phyloP scores from a whole-genome alignment of 306 rosid species.

The Ceratonia siliqua region DNA sequence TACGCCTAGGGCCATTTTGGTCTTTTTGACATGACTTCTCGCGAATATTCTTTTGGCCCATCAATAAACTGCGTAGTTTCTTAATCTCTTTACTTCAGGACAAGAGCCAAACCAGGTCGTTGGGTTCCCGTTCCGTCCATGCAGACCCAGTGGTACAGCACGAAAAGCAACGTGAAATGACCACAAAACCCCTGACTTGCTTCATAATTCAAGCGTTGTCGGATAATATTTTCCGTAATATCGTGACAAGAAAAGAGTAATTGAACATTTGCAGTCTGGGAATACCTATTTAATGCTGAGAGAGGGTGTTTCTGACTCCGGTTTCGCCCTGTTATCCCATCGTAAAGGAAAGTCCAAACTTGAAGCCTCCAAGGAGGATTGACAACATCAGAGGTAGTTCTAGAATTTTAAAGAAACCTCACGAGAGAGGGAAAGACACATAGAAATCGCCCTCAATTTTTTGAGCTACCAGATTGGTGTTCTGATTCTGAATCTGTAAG shows the following conservation, averaged over 20 bases:
- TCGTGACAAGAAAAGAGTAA: conserved; percentile 20
- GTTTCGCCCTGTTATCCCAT: conserved; percentile 34
- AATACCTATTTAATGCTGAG: conserved; percentile 44
- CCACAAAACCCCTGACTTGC: conserved; percentile 33
- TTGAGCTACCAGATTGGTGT: conserved; percentile 41
- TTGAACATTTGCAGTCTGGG: conserved; percentile 26
- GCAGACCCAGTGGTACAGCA: background rate
- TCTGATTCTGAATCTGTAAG: conserved; percentile 47
- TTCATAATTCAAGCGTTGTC: background rate
- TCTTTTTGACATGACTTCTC: background rate
- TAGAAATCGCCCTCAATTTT: conserved; percentile 24
- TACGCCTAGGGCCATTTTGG: background rate
- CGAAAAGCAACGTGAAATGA: background rate
- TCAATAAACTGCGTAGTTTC: background rate
- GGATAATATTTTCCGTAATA: conserved; percentile 26
- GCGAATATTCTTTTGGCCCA: background rate
- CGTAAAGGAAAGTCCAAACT: conserved; percentile 33
- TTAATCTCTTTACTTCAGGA: background rate
- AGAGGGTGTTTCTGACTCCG: background rate
- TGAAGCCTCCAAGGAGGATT: conserved; percentile 44
- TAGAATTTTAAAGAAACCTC: conserved; percentile 1
- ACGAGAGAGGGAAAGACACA: background rate
- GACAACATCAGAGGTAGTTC: conserved; percentile 5
- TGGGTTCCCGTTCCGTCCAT: conserved; percentile 5
- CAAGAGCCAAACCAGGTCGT: conserved; percentile 14